These are phyloP conservation scores for Heliophila coronopifolia DNA, from an alignment of 441 rosid species.

Conservation along the genomic window DNA sequence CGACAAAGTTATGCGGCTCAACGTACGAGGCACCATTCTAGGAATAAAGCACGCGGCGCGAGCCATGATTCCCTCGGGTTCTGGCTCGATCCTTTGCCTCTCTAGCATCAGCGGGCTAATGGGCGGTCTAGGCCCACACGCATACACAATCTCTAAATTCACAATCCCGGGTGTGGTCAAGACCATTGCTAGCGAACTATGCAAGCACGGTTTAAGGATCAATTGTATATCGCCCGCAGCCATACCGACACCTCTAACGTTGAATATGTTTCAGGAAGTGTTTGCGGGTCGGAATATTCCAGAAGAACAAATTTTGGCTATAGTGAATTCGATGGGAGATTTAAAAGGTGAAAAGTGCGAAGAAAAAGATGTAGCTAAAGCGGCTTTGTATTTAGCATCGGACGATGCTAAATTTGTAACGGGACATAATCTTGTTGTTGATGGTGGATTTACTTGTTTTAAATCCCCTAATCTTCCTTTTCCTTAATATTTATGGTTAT, in stretches of 20 bases:
- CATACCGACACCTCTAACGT: constrained; percentile 31
- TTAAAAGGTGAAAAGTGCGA: constrained; percentile 46
- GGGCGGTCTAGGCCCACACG: constrained; percentile 31
- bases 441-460: constrained; percentile 38
- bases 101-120: constrained; percentile 29
- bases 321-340: constrained; percentile 27
- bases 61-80: constrained; percentile 34
- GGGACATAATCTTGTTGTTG: constrained; percentile 47
- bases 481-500: too few relatives aligned
- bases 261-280: constrained; percentile 23
- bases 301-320: constrained; percentile 12
- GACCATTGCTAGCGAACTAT: constrained; percentile 32
- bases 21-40: constrained; percentile 33
- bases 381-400: constrained; percentile 44
- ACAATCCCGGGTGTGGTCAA: constrained; percentile 34
- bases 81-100: constrained; percentile 33
- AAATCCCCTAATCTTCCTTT: constrained; percentile 26
- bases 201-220: constrained; percentile 33
- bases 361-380: constrained; percentile 49
- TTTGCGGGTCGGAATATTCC: constrained; percentile 27
- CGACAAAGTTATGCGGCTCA: constrained; percentile 34
- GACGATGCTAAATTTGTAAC: constrained; percentile 52
- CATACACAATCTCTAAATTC: constrained; percentile 34
- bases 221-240: constrained; percentile 35
- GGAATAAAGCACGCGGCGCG: constrained; percentile 44